phyloP scores from a whole-genome alignment of 2,329 filamentous ascomycete species.

The Pseudocercospora cruenta region DNA sequence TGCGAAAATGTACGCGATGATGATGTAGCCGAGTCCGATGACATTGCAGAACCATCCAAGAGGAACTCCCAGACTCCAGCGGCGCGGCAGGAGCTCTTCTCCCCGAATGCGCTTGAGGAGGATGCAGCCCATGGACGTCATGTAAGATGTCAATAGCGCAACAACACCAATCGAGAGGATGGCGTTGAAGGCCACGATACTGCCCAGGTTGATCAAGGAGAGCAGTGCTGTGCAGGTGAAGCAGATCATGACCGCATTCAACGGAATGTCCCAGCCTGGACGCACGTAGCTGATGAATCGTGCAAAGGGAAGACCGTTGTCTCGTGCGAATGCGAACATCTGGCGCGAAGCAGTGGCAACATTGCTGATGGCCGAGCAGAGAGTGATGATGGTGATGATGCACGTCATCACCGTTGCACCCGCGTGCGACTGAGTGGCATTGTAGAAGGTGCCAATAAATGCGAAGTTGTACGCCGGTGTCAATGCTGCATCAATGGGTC shows the following conservation, averaged over 20 bases:
- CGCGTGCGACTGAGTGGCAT: conserved; percentile 40
- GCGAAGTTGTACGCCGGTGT: conserved; percentile 26
- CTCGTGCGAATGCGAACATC: conserved; percentile 49
- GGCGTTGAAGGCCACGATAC: conserved; percentile 47
- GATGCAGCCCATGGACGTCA: conserved; percentile 33
- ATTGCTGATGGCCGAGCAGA: conserved; percentile 44
- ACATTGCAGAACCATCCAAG: conserved; percentile 31
- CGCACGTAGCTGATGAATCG: conserved; percentile 29
- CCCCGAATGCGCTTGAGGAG: conserved; percentile 32
- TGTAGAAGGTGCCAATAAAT: conserved; percentile 43
- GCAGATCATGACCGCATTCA: conserved; percentile 34
- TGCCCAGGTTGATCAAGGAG: conserved; percentile 39
- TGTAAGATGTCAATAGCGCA: conserved; percentile 39
- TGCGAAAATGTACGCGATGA: conserved; percentile 30
- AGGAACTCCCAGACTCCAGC: conserved; percentile 31
- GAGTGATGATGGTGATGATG: conserved; percentile 45
- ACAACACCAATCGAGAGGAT: conserved; percentile 44
- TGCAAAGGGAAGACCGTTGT: conserved; percentile 47
- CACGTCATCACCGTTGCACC: conserved; percentile 39
- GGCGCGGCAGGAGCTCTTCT: conserved; percentile 30
- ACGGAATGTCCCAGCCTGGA: conserved; percentile 31
- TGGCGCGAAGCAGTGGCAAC: conserved; percentile 48
- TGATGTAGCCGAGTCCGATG: conserved; percentile 28
- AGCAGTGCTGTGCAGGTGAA: conserved; percentile 30
- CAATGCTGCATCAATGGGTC: conserved; percentile 39